Conservation (phyloP, 805 yeast genomes). For the Kuraishia floccosa region DNA sequence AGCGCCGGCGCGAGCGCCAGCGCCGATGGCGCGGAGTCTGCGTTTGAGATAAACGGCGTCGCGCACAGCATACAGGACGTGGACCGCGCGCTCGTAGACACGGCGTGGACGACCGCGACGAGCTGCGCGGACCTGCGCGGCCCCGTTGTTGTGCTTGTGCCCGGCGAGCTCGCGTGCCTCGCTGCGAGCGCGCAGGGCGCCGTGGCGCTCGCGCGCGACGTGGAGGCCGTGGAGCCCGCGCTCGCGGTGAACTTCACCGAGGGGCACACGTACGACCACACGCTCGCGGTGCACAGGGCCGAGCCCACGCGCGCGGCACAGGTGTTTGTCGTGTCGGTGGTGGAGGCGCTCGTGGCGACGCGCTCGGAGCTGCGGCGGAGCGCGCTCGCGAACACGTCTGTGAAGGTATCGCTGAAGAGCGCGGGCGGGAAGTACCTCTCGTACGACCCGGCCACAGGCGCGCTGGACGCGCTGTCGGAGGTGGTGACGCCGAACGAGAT, state of each 20-base stretch:
- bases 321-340: slow-evolving; percentile 13
- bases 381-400: background rate
- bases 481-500: slow-evolving; percentile 17
- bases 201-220: slow-evolving; percentile 5
- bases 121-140: slow-evolving; percentile 12
- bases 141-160: slow-evolving; percentile 11
- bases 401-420: slow-evolving; percentile 12
- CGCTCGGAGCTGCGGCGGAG: slow-evolving; percentile 1
- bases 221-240: slow-evolving; percentile 5
- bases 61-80: slow-evolving; percentile 8
- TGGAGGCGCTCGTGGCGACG: slow-evolving; percentile 9
- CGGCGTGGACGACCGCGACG: slow-evolving; percentile 18
- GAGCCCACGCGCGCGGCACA: slow-evolving; percentile 16
- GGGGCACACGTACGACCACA: slow-evolving; percentile 3
- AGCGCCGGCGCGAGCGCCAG: slow-evolving; percentile 1
- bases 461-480: slow-evolving; percentile 9
- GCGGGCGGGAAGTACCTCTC: slow-evolving; percentile 12
- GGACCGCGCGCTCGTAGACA: slow-evolving; percentile 8
- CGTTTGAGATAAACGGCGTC: slow-evolving; percentile 13
- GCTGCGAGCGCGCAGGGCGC: slow-evolving; percentile 6
- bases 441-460: slow-evolving; percentile 7
- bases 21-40: slow-evolving; percentile 5
- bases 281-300: slow-evolving; percentile 5
- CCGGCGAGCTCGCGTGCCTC: slow-evolving; percentile 7
- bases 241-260: slow-evolving; percentile 11